phyloP scores from a whole-genome alignment of 169 alveolate genomes.

The Sarcocystis neurona region DNA sequence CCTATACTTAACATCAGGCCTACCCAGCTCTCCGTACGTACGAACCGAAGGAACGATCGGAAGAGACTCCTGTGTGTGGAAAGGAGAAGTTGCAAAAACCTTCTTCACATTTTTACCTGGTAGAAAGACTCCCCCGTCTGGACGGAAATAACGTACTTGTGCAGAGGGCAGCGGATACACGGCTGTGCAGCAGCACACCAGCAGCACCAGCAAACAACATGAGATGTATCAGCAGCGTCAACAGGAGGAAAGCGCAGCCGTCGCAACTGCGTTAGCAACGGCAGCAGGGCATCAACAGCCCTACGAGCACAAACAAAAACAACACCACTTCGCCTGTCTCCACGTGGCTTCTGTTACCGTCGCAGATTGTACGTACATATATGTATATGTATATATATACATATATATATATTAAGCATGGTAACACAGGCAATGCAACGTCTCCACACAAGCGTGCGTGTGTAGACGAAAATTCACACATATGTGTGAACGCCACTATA shows the following conservation, averaged over 20 bases:
- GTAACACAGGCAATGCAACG: background rate
- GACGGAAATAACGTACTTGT: constrained; percentile 71
- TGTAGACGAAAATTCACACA: background rate
- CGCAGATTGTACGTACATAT: background rate
- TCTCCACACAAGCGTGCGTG: background rate
- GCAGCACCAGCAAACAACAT: background rate
- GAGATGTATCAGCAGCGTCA: background rate
- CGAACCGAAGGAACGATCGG: too few species aligned
- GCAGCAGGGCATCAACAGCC: too few species aligned
- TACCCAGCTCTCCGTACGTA: too few species aligned
- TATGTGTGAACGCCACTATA: too few species aligned
- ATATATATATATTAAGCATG: background rate
- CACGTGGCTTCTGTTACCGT: too few species aligned
- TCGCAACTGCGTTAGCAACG: too few species aligned
- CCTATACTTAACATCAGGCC: too few species aligned
- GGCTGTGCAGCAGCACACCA: constrained; percentile 62
- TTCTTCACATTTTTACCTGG: constrained; percentile 48
- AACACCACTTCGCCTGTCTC: too few species aligned
- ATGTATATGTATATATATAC: background rate
- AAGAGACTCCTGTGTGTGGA: background rate
- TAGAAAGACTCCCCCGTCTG: constrained; percentile 75
- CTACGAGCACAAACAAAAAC: background rate
- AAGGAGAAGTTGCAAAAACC: background rate
- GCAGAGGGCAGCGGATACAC: constrained; percentile 76
- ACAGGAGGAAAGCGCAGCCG: too few species aligned